Evolutionary conservation across 371 early-diverging fungal genomes (phyloP), one percentile per base, ranked within the genome.

Genomic region (Rhizopus arrhizus): DNA sequence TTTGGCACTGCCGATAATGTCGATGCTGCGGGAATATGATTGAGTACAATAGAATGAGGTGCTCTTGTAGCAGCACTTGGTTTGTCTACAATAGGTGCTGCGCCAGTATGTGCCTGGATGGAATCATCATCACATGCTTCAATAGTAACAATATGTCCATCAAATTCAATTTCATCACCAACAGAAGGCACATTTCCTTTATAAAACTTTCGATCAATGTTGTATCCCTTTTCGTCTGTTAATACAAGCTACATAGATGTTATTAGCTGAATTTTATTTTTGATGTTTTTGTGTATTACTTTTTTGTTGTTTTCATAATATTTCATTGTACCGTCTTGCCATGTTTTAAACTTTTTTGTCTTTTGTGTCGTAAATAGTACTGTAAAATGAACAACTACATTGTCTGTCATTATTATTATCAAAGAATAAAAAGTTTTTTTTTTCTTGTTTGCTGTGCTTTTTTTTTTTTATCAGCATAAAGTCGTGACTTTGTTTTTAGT

Each of bases 111-210:
- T 22, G 22, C 22, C 22, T 22, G 29, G 53, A n/a, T 29, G 42
- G 7, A 11, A 31, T 15, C n/a, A 41, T 42, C 3, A n/a, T 58
- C 55, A 15, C 65, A 54, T 7, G 72, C 58, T 49, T 86, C 87
- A 3, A 87, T 66, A 0, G 81, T 80, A 3, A 85, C 77, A 32
- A 87, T 31, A 57, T 84, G 84, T 31, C 72, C 68, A 49, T 87
- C 87, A 73, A 87, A 85, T 50, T 85, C 85, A 38, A 87, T 50
- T 64, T 87, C 87, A 59, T 85, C 84, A 11, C 85, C 87, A 6
- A 68, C 73, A 12, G 42, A 42, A 1, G 83, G 74, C 2, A 67
- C 10, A 10, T 66, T 62, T 29, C 74, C 74, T 55, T 78, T 80
- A 35, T 69, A 56, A 46, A 86, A 85, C 31, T 71, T 69, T 48